Percentiles rank a stretch among this genome's conserved stretches.
Evolutionary conservation across 192 early-diverging fungal species (phyloP).

Genomic region (Geranomyces michiganensis): DNA sequence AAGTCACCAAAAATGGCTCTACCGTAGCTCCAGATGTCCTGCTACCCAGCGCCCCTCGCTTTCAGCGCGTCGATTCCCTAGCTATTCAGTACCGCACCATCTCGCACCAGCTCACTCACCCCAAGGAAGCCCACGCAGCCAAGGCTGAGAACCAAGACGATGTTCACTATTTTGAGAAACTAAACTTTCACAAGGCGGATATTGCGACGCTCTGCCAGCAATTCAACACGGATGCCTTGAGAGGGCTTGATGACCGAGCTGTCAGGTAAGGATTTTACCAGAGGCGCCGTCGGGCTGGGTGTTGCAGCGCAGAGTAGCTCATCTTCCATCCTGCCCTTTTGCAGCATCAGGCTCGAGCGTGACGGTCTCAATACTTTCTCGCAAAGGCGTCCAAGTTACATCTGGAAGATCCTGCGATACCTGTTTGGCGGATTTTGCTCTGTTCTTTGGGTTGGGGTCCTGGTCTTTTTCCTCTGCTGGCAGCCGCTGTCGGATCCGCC

Average conservation of each 20-base stretch:
- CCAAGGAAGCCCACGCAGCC: neutral
- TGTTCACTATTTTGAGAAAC: constrained; percentile 11
- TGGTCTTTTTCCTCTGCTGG: constrained; percentile 18
- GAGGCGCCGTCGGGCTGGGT: too few species aligned
- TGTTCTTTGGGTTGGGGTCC: constrained; percentile 20
- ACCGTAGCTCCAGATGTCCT: too few species aligned
- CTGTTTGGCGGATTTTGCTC: constrained; percentile 35
- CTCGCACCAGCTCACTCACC: constrained; percentile 3
- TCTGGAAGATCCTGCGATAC: constrained; percentile 26
- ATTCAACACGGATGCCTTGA: constrained; percentile 19
- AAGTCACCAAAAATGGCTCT: too few species aligned
- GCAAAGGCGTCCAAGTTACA: constrained; percentile 3
- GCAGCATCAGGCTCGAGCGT: constrained; percentile 34
- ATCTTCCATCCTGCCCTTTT: constrained; percentile 58
- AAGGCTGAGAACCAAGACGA: neutral
- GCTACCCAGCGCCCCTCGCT: neutral
- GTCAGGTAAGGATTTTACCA: neutral
- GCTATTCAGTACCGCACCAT: constrained; percentile 7
- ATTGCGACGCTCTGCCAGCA: neutral
- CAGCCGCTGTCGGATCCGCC: neutral
- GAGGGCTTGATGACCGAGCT: constrained; percentile 1
- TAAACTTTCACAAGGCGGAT: constrained; percentile 1
- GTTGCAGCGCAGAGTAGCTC: too few species aligned
- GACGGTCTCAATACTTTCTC: constrained; percentile 9
- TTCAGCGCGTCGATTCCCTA: neutral